A percentile compares a stretch with the other conserved stretches of the same genome.
These are phyloP conservation scores for Penicillium arizonense DNA, from an alignment of 495 filamentous ascomycete genomes.

Conservation along the genomic window DNA sequence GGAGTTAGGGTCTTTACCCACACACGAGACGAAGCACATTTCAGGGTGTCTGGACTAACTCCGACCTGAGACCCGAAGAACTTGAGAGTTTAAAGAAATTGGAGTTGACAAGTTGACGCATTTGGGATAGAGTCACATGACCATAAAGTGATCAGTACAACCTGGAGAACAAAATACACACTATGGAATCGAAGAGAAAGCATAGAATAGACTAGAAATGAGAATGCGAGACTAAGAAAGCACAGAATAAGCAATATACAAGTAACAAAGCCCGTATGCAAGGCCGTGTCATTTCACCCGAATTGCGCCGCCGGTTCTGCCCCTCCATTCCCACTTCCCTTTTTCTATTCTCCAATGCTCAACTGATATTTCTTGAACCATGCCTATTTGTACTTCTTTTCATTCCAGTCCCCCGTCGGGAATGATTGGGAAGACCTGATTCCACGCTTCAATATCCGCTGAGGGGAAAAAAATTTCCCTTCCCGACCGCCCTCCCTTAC, in stretches of 20 bases:
- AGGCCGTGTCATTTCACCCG: conserved; percentile 5
- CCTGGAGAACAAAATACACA: background rate
- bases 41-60: too few relatives aligned
- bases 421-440: conserved; percentile 46
- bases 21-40: background rate
- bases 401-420: conserved; percentile 41
- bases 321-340: conserved; percentile 31
- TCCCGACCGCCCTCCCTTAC: conserved; percentile 24
- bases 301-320: conserved; percentile 25
- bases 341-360: conserved; percentile 26
- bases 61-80: too few relatives aligned
- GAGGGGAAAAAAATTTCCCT: conserved; percentile 31
- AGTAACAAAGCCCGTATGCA: too few relatives aligned
- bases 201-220: background rate
- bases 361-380: conserved; percentile 27
- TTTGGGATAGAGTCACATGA: conserved; percentile 8
- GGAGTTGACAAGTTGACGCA: background rate
- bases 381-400: conserved; percentile 36
- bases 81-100: too few relatives aligned
- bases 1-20: conserved; percentile 4
- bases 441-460: conserved; percentile 9
- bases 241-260: too few relatives aligned
- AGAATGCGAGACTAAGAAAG: background rate
- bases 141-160: background rate
- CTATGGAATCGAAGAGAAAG: background rate